Base-by-base conservation (phyloP, 495 filamentous ascomycete species). In the Venustampulla echinocandica region DNA sequence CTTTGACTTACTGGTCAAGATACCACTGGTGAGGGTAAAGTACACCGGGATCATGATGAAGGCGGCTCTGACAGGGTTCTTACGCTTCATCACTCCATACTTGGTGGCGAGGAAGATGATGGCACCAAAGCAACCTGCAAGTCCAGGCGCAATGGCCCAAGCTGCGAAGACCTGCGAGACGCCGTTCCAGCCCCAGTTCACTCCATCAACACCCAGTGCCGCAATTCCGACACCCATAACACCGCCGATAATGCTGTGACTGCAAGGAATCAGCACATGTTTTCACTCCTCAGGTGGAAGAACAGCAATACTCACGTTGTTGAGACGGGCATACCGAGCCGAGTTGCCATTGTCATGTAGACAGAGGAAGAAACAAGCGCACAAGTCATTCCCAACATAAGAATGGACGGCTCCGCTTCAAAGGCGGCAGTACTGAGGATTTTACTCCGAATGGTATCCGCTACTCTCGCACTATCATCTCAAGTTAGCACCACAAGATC, bases 391-490 rank as follows among this genome's bases (percentile, higher is more conserved):
- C 70, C 78, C 44, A 84, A 64, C 71, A 82, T 80, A 21, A 76
- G 71, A 10, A 73, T 61, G 14, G 63, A 71, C 0, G 80, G 70
- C 36, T 75, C 64, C 0, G 66, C 67, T 0, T 62, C 40, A 57
- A 82, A 85, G 13, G 62, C 55, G 0, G 67, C 45, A 46, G 70
- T 70, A 37, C 56, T 56, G 59, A 86, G 75, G 60, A 86, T 79
- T 18, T 75, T 77, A 58, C 70, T 78, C 43, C 76, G 74, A 66
- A 85, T 84, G 22, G 82, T 85, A 51, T 74, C 70, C 36, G 82
- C 77, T 20, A 80, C 76, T 27, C 78, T 76, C 20, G 71, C 63
- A 24, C 81, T 17, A 11, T 10, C 15, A 18, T 17, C 34, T 30
- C n/a, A n/a, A n/a, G n/a, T n/a, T n/a, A n/a, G n/a, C n/a, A n/a